Conservation (phyloP, 2,329 filamentous ascomycete species). For the Tympanopsis confertula region DNA sequence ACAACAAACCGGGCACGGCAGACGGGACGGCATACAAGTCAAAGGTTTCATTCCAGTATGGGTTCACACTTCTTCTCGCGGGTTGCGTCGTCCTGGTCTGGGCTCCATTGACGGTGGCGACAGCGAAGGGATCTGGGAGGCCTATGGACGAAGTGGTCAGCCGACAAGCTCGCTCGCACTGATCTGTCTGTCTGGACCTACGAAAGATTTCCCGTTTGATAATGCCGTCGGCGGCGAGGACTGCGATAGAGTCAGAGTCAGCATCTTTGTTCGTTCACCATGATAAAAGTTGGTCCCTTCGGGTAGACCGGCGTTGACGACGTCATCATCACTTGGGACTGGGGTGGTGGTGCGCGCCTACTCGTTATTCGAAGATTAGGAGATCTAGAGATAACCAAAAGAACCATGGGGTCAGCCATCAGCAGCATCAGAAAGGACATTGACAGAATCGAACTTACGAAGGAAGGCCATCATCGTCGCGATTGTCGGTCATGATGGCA, state of each 20-base stretch:
- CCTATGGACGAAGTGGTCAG: constrained; percentile 40
- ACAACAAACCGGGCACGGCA: neutral
- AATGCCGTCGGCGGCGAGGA: constrained; percentile 94
- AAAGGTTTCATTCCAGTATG: constrained; percentile 99
- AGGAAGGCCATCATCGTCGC: constrained; percentile 50
- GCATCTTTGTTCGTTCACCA: too few relatives aligned
- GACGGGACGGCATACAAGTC: constrained; percentile 62
- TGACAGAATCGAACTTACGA: constrained; percentile 34
- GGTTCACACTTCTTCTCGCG: constrained; percentile 92
- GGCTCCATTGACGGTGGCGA: constrained; percentile 92
- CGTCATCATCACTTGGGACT: too few relatives aligned
- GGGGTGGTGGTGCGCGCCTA: constrained; percentile 38
- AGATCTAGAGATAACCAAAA: constrained; percentile 38
- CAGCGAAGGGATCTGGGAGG: constrained; percentile 94
- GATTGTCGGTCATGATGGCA: constrained; percentile 28
- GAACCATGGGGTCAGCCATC: neutral
- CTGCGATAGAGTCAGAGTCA: constrained; percentile 44
- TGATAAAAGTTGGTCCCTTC: too few relatives aligned
- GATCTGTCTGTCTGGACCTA: constrained; percentile 36
- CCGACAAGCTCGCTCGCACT: constrained; percentile 6
- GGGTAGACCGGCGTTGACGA: too few relatives aligned
- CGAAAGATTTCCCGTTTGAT: constrained; percentile 99
- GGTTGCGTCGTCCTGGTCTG: constrained; percentile 97
- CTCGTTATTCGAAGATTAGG: constrained; percentile 89
- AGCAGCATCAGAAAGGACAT: constrained; percentile 3